These are phyloP conservation scores for Retiboletus flavoniger DNA, from an alignment of 1,284 basidiomycete genomes.

Conservation along the genomic window DNA sequence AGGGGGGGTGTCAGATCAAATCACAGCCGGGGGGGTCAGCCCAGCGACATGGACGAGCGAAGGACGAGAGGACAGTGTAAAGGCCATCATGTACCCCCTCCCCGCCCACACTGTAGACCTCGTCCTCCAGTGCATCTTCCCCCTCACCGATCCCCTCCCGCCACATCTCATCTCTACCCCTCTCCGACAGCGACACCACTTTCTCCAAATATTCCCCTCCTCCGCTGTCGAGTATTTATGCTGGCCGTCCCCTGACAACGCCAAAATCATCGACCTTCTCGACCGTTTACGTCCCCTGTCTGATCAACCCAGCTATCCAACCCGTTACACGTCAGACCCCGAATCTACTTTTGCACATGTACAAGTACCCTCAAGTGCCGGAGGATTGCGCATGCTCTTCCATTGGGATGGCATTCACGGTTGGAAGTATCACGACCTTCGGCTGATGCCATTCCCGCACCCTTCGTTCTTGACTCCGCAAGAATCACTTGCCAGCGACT, in stretches of 20 bases:
- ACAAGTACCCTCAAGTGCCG: conserved; percentile 42
- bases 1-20: conserved; percentile 7
- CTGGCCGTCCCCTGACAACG: conserved; percentile 57
- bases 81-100: conserved; percentile 16
- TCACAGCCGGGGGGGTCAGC: conserved; percentile 13
- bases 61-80: no score
- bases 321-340: conserved; percentile 58
- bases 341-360: conserved; percentile 64
- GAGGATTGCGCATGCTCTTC: conserved; percentile 61
- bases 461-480: conserved; percentile 44
- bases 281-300: conserved; percentile 37
- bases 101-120: conserved; percentile 38
- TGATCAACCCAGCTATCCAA: conserved; percentile 39
- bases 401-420: conserved; percentile 54
- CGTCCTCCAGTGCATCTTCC: conserved; percentile 59
- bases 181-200: conserved; percentile 64
- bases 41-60: neutral
- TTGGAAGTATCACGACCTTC: conserved; percentile 72
- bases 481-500: conserved; percentile 31
- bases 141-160: conserved; percentile 52
- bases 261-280: conserved; percentile 45
- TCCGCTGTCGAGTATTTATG: conserved; percentile 57
- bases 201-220: conserved; percentile 53
- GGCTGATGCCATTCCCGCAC: conserved; percentile 72
- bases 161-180: conserved; percentile 57